phyloP scores from a whole-genome alignment of 2,329 filamentous ascomycete species.

The Cercospora beticola region DNA sequence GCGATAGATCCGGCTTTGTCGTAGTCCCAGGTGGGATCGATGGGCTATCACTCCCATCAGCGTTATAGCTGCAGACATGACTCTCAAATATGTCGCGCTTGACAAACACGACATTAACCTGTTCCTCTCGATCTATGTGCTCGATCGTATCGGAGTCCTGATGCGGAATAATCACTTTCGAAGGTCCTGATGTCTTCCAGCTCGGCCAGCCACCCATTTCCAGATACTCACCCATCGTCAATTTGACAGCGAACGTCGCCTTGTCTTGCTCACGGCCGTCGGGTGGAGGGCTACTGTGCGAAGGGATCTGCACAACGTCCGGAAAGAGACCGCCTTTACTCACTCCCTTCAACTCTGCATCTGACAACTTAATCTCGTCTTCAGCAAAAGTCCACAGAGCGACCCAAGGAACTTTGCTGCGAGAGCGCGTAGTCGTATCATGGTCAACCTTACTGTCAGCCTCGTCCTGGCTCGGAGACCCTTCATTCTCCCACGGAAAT shows the following conservation, averaged over 20 bases:
- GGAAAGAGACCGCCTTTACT: not conserved
- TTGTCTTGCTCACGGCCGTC: not conserved
- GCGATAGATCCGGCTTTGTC: not conserved
- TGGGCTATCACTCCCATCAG: not conserved
- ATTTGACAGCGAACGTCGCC: not conserved
- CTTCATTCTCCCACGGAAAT: slow-evolving; percentile 12
- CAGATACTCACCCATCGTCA: not conserved
- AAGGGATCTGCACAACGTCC: not conserved
- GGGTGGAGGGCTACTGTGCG: not conserved
- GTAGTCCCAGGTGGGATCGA: not conserved
- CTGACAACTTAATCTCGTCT: not conserved
- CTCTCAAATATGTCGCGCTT: not conserved
- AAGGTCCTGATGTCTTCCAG: not conserved
- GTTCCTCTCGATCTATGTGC: not conserved
- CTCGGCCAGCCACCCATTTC: not conserved
- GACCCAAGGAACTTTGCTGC: not conserved
- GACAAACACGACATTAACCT: not conserved
- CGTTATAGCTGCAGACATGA: not conserved
- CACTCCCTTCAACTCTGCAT: not conserved
- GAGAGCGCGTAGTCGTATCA: not conserved
- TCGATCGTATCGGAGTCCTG: not conserved
- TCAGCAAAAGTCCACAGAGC: not conserved
- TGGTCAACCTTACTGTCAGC: not conserved
- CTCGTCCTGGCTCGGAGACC: not conserved
- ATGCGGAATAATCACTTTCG: not conserved